Conservation (phyloP, 164 flowering plant species). For the Vitis amurensis region DNA sequence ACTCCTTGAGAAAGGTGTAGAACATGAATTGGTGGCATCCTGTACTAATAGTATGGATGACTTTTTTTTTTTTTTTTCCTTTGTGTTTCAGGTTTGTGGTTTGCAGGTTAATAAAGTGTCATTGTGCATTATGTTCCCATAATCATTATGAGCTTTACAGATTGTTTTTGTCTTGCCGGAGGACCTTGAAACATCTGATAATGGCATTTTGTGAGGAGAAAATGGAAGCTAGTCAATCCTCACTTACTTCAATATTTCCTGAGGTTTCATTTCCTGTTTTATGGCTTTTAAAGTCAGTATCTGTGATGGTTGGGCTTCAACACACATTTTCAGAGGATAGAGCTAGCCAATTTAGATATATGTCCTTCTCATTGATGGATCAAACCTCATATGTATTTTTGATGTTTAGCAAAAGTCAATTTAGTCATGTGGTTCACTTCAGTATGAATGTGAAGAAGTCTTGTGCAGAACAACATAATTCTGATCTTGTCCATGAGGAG, state of each 20-base stretch:
- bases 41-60: neutral
- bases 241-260: slow-evolving; percentile 22
- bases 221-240: slow-evolving; percentile 29
- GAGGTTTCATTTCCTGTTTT: slow-evolving; percentile 36
- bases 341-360: slow-evolving; percentile 27
- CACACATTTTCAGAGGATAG: slow-evolving; percentile 30
- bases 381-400: slow-evolving; percentile 63
- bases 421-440: slow-evolving; percentile 22
- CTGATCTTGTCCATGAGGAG: slow-evolving; percentile 10
- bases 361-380: slow-evolving; percentile 66
- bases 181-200: slow-evolving; percentile 54
- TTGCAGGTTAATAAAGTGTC: slow-evolving; percentile 36
- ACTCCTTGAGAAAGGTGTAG: no score
- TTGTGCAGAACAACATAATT: slow-evolving; percentile 14
- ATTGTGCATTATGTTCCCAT: slow-evolving; percentile 10
- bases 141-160: slow-evolving; percentile 37
- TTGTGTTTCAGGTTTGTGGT: slow-evolving; percentile 57
- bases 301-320: slow-evolving; percentile 36
- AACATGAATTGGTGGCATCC: no score
- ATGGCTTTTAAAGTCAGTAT: slow-evolving; percentile 74
- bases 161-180: slow-evolving; percentile 68
- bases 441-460: slow-evolving; percentile 8
- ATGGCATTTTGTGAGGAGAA: slow-evolving; percentile 45
- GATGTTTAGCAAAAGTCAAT: slow-evolving; percentile 45
- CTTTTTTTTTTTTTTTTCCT: neutral